Evolutionary conservation across 306 rosid genomes (phyloP).

Genomic region (Quercus rubra): DNA sequence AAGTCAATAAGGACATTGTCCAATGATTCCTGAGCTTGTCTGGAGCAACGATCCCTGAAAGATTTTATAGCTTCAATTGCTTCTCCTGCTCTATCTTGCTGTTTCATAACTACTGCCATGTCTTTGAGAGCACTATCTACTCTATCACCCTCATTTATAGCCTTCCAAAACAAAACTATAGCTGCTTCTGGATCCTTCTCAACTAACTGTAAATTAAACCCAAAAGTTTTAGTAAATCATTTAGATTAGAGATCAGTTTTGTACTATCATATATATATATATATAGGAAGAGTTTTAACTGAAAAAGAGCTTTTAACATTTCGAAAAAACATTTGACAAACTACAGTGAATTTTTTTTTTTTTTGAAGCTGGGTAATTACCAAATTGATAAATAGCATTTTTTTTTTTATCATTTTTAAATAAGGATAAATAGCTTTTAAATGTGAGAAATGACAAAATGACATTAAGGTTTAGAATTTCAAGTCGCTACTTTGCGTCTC

Average conservation of each 20-base stretch:
- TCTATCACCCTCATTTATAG: constrained; percentile 79
- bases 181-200: constrained; percentile 83
- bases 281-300: too few relatives aligned
- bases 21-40: constrained; percentile 89
- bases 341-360: too few relatives aligned
- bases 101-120: constrained; percentile 96
- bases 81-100: constrained; percentile 74
- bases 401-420: too few relatives aligned
- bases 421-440: too few relatives aligned
- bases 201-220: constrained; percentile 45
- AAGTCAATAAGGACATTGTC: constrained; percentile 89
- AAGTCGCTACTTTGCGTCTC: too few relatives aligned
- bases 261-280: too few relatives aligned
- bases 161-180: constrained; percentile 78
- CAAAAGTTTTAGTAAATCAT: background rate
- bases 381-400: too few relatives aligned
- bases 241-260: background rate
- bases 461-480: too few relatives aligned
- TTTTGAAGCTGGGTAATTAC: too few relatives aligned
- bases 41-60: constrained; percentile 64
- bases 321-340: too few relatives aligned
- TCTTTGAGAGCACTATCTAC: constrained; percentile 91
- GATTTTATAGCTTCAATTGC: constrained; percentile 87
- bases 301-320: too few relatives aligned
- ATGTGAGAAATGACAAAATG: too few relatives aligned